Base-by-base conservation (phyloP, 2,329 filamentous ascomycete genomes). In the Phaeomoniella chlamydospora region DNA sequence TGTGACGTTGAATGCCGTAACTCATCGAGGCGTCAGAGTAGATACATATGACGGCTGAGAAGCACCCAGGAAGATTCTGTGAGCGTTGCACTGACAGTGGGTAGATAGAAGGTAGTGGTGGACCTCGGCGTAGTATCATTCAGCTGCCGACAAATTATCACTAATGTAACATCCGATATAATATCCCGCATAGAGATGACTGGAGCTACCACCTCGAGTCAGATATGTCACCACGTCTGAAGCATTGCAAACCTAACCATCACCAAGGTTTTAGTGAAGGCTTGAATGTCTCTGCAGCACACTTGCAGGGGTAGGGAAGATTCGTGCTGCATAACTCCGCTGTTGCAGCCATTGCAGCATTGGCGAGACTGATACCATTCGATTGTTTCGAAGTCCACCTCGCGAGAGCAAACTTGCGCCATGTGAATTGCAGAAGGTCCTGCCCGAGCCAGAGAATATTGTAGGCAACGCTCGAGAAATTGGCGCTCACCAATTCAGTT, bases 51-150 rank as follows among this genome's bases (percentile, higher is more conserved):
- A 0, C 72, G 57, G 30, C 72, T 76, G 0, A 78, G 38, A 0
- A 75, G 45, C 0, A 72, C 51, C 65, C 72, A 74, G 1, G 70
- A 58, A 0, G 73, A 72, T 22, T 78, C 73, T 0, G 75, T 54
- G 0, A 74, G 36, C 0, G 72, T 76, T 0, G 70, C 66, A 3
- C 76, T 53, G 0, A 61, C 55, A 0, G 69, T 74, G 0, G 72
- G 72, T n/a, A n/a, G n/a, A n/a, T n/a, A n/a, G n/a, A n/a, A n/a
- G n/a, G n/a, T n/a, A n/a, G n/a, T n/a, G n/a, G n/a, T n/a, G n/a
- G n/a, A n/a, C n/a, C n/a, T n/a, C n/a, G n/a, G n/a, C n/a, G n/a
- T n/a, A n/a, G n/a, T n/a, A n/a, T n/a, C n/a, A n/a, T n/a, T n/a
- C n/a, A n/a, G n/a, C n/a, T n/a, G n/a, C n/a, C n/a, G n/a, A n/a